Percentiles rank a stretch among this genome's conserved stretches.
Conservation (phyloP, 2,329 filamentous ascomycete genomes). For the Pezicula radicicola region DNA sequence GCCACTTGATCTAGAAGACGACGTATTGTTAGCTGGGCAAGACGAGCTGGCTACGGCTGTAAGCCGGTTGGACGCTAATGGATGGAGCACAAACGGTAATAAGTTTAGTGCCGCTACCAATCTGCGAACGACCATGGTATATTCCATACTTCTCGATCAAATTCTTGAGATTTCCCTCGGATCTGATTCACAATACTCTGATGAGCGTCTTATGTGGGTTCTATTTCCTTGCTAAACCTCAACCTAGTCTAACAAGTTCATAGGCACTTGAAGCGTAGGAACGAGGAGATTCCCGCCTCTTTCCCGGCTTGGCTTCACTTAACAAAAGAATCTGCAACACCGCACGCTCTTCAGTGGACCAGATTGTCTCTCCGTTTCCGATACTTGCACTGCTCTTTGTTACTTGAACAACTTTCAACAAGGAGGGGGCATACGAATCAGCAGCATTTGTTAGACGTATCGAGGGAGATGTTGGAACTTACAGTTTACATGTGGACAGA, state of each 20-base stretch:
- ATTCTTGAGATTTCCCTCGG: constrained; percentile 16
- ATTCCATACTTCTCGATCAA: constrained; percentile 12
- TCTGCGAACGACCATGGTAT: constrained; percentile 6
- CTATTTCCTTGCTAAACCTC: not conserved
- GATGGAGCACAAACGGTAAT: constrained; percentile 33
- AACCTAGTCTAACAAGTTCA: not conserved
- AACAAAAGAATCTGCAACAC: constrained; percentile 7
- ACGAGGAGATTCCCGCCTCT: constrained; percentile 1
- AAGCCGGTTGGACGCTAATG: constrained; percentile 29
- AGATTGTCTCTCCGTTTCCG: constrained; percentile 7
- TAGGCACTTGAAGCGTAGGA: constrained; percentile 10
- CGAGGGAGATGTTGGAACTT: constrained; percentile 14
- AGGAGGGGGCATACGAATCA: constrained; percentile 12
- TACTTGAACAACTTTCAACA: constrained; percentile 13
- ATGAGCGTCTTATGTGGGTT: constrained; percentile 13
- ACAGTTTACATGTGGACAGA: constrained; percentile 14
- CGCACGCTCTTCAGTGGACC: constrained; percentile 7
- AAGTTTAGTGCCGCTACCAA: constrained; percentile 28
- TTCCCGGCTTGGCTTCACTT: constrained; percentile 4
- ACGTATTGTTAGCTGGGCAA: constrained; percentile 30
- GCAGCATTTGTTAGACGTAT: constrained; percentile 10
- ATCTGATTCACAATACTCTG: constrained; percentile 5
- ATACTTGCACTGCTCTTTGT: constrained; percentile 12
- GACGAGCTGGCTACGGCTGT: constrained; percentile 23
- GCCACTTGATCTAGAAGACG: constrained; percentile 36